Base-by-base conservation (phyloP, 1,284 basidiomycete species). In the Fomes fomentarius region DNA sequence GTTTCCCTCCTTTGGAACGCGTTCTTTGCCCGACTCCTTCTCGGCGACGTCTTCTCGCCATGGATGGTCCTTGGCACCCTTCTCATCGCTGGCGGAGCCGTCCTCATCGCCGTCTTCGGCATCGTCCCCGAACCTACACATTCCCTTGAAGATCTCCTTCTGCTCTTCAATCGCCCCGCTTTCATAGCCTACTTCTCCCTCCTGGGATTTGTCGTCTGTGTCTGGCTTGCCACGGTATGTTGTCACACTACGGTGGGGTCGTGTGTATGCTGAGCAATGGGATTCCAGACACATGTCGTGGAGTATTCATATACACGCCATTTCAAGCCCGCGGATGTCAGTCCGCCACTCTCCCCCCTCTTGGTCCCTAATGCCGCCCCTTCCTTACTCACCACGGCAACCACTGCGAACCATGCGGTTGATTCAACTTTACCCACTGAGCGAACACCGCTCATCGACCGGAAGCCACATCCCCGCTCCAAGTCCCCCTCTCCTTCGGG, bases 1-100 rank as follows among this genome's bases (percentile, higher is more conserved):
- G 91, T 91, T 33, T 95, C 93, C 7, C 83, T 98, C 30, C 81
- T 98, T 22, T 98, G 93, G 91, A 98, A 98, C 71, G 94, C 94
- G 3, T 85, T 98, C 65, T 94, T 98, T 62, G 94, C 95, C 10
- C 82, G 87, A 25, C 69, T 96, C 46, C 80, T 98, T 37, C 81
- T 98, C 19, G 92, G 93, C 35, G 94, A 96, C 67, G 79, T 87
- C 19, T 93, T 97, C 73, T 93, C 93, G 5, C 80, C 79, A 11
- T 90, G 87, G 77, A 92, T 96, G 83, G 75, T 94, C 48, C 71
- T 91, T 11, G 95, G 94, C 24, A 97, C 94, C 3, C 71, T 90
- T 28, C 79, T 97, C 64, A 96, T 98, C 58, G 92, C 93, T 1
- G 84, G 86, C 11, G 95, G 95, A 28, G 95, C 96, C 1, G 85